Percentiles rank a stretch among this genome's conserved stretches.
Conservation (phyloP, 2,329 filamentous ascomycete genomes). For the Aureobasidium sp. region DNA sequence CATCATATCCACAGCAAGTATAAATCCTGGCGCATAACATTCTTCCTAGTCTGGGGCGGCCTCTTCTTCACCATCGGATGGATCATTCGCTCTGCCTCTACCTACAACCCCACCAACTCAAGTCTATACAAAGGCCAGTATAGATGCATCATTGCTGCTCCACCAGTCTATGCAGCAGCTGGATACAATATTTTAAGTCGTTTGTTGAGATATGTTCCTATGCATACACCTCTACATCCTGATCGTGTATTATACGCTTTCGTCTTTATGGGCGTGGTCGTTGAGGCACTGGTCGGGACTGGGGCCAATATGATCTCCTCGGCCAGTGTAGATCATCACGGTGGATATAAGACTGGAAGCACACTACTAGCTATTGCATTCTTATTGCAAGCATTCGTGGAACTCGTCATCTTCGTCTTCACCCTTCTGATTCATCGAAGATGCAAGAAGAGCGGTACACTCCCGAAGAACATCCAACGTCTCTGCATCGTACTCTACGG, state of each 20-base stretch:
- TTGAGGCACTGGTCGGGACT: conserved; percentile 54
- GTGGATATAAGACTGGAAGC: background rate
- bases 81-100: conserved; percentile 57
- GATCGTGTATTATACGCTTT: conserved; percentile 67
- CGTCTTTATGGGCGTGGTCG: conserved; percentile 55
- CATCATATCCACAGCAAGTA: conserved; percentile 25
- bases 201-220: conserved; percentile 67
- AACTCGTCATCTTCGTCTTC: background rate
- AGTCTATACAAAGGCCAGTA: conserved; percentile 45
- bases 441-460: conserved; percentile 48
- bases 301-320: background rate
- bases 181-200: conserved; percentile 70
- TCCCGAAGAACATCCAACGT: conserved; percentile 48
- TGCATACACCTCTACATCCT: conserved; percentile 64
- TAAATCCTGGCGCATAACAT: conserved; percentile 23
- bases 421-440: background rate
- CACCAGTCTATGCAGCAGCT: conserved; percentile 63
- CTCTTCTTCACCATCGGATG: conserved; percentile 55
- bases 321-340: background rate
- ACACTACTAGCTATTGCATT: background rate
- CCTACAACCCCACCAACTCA: conserved; percentile 54
- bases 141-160: conserved; percentile 50
- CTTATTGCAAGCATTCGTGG: background rate
- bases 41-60: conserved; percentile 30
- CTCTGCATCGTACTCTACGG: conserved; percentile 54